Evolutionary conservation across 192 early-diverging fungal genomes (phyloP).

Genomic region (Podila epicladia): DNA sequence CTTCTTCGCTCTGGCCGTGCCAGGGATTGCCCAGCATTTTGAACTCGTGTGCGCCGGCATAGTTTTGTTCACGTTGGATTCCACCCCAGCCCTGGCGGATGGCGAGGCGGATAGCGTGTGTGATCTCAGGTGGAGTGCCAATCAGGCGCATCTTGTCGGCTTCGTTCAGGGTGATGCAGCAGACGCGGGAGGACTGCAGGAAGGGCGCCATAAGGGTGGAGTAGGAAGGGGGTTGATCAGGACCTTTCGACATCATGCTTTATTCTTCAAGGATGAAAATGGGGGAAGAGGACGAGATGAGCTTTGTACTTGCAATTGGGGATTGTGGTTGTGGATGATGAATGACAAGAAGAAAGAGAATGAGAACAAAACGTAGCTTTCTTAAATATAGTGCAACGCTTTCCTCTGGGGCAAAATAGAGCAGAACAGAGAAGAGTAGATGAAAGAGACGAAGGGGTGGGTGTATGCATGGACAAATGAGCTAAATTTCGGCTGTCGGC

Average conservation of each 20-base stretch:
- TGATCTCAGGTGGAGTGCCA: conserved; percentile 12
- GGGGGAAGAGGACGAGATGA: neutral
- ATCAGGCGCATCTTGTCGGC: conserved; percentile 38
- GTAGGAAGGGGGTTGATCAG: neutral
- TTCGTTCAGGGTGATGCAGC: conserved; percentile 26
- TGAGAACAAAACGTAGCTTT: too few relatives aligned
- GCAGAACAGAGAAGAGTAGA: too few relatives aligned
- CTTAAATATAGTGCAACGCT: too few relatives aligned
- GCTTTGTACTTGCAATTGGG: neutral
- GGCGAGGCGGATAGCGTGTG: neutral
- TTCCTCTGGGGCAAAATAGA: too few relatives aligned
- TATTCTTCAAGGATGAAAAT: neutral
- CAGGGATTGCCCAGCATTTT: conserved; percentile 33
- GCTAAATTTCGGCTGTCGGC: too few relatives aligned
- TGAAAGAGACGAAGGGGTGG: too few relatives aligned
- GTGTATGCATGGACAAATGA: too few relatives aligned
- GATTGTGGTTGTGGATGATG: neutral
- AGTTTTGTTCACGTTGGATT: conserved; percentile 17
- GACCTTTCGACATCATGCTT: neutral
- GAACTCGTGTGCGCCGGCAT: conserved; percentile 19
- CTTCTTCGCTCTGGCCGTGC: conserved; percentile 12
- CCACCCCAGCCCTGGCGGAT: conserved; percentile 19
- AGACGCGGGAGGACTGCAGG: conserved; percentile 8
- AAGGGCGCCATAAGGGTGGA: neutral
- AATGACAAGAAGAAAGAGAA: too few relatives aligned